These are phyloP conservation scores for Colletotrichum theobromicola DNA, from an alignment of 2,329 filamentous ascomycete species.

Conservation along the genomic window DNA sequence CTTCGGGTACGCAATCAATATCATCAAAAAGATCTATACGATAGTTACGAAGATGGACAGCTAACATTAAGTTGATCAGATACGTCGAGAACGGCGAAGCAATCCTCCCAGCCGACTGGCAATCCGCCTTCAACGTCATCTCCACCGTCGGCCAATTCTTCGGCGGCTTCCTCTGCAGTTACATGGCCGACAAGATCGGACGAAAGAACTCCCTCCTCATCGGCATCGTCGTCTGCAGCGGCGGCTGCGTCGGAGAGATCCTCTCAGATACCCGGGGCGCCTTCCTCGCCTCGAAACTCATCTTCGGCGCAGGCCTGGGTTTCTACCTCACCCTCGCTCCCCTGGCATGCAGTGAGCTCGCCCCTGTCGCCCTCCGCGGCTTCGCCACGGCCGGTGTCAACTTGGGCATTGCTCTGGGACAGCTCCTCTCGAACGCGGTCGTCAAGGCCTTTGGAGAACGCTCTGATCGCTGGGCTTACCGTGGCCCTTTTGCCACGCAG, in stretches of 20 bases:
- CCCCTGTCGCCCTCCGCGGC: constrained; percentile 61
- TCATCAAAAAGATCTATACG: constrained; percentile 12
- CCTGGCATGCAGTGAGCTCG: constrained; percentile 66
- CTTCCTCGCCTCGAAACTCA: constrained; percentile 64
- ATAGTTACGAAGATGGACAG: constrained; percentile 7
- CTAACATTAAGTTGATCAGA: not conserved
- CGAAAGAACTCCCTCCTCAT: constrained; percentile 48
- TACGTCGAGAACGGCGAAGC: constrained; percentile 8
- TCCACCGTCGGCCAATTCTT: constrained; percentile 62
- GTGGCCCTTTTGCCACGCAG: constrained; percentile 51
- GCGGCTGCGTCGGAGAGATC: constrained; percentile 66
- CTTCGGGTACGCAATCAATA: constrained; percentile 56
- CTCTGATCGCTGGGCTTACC: constrained; percentile 52
- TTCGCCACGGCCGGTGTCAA: constrained; percentile 65
- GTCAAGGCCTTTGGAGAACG: constrained; percentile 46
- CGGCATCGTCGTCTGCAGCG: constrained; percentile 50
- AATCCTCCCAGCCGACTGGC: constrained; percentile 43
- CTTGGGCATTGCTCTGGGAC: constrained; percentile 66
- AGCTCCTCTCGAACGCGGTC: constrained; percentile 57
- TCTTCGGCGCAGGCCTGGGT: constrained; percentile 64
- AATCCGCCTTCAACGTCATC: constrained; percentile 54
- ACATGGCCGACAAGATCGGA: constrained; percentile 50
- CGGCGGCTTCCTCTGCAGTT: constrained; percentile 56
- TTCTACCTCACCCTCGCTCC: constrained; percentile 64
- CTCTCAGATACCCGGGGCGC: constrained; percentile 60